Evolutionary conservation across 2,329 filamentous ascomycete species (phyloP), one percentile per base, ranked within the genome.

Genomic region (Didymella segeticola): DNA sequence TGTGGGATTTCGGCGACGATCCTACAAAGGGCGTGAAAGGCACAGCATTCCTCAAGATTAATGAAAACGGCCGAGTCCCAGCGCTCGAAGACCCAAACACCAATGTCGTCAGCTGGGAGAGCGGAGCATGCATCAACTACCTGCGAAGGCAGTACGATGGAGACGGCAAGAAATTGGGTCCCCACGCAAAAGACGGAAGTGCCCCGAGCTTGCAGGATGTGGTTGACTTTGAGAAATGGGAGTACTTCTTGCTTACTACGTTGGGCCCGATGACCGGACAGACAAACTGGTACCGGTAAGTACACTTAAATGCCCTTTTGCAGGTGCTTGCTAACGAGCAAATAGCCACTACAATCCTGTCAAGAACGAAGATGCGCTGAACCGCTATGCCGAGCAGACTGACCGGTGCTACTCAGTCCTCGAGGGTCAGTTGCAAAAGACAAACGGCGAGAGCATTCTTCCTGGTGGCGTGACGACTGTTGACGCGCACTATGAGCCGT

Each of bases 61-160:
- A 78, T 54, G 74, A 75, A 37, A 79, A 79, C 47, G 75, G 76
- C 33, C 67, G 75, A 6, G 69, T 77, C 2, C 76, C 77, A 10
- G 70, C 75, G 10, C 74, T 80, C 38, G 69, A 77, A 25, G 78
- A 80, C 60, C 77, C 76, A 4, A 79, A 79, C 65, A 78, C 75
- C 0, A 71, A 69, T 12, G 45, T 54, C 11, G 29, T 54, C 7
- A 54, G 51, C 34, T 54, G 51, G 51, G 51, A 54, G 23, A 54
- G 51, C n/a, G 51, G 51, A n/a, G 51, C 51, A 2, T 43, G 38
- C 27, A 23, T 54, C 5, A 54, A 54, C 33, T 54, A 54, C 27
- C 8, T 54, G 10, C 15, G 51, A 11, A 27, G 51, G 29, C 26
- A 15, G 17, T 54, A 54, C 27, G 51, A 54, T 7, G 15, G 15